Conservation (phyloP, 108 stramenopile genomes). For the Fragilariopsis cylindrus region DNA sequence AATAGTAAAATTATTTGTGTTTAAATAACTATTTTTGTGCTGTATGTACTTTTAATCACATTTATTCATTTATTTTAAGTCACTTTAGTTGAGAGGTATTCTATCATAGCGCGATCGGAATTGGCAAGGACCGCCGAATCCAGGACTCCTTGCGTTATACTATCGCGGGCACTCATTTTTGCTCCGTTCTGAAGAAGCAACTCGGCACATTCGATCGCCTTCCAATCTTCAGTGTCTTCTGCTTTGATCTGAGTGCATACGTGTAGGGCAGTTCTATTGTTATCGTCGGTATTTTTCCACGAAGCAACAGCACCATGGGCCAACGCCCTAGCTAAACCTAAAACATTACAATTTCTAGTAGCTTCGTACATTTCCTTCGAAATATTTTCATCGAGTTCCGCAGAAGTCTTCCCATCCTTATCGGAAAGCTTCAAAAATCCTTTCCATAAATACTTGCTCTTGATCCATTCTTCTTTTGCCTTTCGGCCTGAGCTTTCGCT, state of each 20-base stretch:
- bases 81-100: slow-evolving; percentile 59
- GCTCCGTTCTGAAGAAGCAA: slow-evolving; percentile 78
- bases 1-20: not conserved
- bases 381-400: slow-evolving; percentile 61
- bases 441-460: slow-evolving; percentile 86
- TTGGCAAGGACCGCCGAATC: slow-evolving; percentile 68
- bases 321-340: slow-evolving; percentile 57
- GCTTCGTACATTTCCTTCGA: slow-evolving; percentile 68
- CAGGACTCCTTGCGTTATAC: slow-evolving; percentile 58
- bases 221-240: slow-evolving; percentile 46
- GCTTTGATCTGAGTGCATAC: slow-evolving; percentile 52
- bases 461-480: slow-evolving; percentile 84
- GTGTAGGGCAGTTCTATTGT: slow-evolving; percentile 63
- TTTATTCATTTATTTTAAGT: slow-evolving; percentile 23
- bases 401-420: slow-evolving; percentile 51
- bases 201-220: slow-evolving; percentile 78
- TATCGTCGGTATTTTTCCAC: slow-evolving; percentile 67
- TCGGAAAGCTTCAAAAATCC: slow-evolving; percentile 71
- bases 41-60: not conserved
- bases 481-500: slow-evolving; percentile 50
- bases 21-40: not conserved
- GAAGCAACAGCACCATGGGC: slow-evolving; percentile 78
- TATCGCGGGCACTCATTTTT: slow-evolving; percentile 62
- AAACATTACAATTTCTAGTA: slow-evolving; percentile 57
- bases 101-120: slow-evolving; percentile 73